Evolutionary conservation across 2,329 filamentous ascomycete species (phyloP), one percentile per base, ranked within the genome.

Genomic region (Trichoderma simmonsii): DNA sequence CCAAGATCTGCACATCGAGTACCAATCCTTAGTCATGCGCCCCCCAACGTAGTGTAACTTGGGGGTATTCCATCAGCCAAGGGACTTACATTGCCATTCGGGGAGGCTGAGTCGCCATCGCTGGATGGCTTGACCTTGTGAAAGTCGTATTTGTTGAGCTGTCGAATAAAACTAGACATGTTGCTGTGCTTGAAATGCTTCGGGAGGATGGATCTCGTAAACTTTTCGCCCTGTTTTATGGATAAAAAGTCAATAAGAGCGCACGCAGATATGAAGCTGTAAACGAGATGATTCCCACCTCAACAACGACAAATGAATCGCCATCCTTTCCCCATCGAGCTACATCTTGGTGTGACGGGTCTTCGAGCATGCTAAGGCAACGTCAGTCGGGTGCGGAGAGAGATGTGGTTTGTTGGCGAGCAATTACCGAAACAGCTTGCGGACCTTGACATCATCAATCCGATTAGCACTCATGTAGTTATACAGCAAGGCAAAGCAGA

Each of bases 161-260:
- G 95, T 63, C 95, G 92, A 72, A 98, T 95, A 80, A 98, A 98
- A 82, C 94, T 97, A 36, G 95, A 95, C 84, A 98, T 98, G 81
- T 98, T 98, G 88, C 94, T 97, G 83, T 98, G 96, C 83, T 99
- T 99, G 86, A 99, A 99, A 79, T 98, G 94, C 80, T 98, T 98
- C 3, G 96, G 96, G 18, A 99, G 89, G 77, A 99, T 97, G 51
- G 93, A 92, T 81, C 98, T 97, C 26, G 96, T 98, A 79, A 99
- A 99, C 82, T 97, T 97, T 81, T 98, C 95, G 82, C 97, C 97
- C 95, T 98, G 81, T 72, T 48, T 30, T 18, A 14, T 36, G 63
- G n/a, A 70, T 72, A 51, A 73, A 39, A 34, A 15, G 51, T 59
- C 64, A 67, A 59, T 59, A 3, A 54, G 70, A 75, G 61, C 73